Percentiles rank a stretch among this genome's conserved stretches.
Evolutionary conservation across 1,284 basidiomycete genomes (phyloP).

Genomic region (Papiliotrema terrestris): DNA sequence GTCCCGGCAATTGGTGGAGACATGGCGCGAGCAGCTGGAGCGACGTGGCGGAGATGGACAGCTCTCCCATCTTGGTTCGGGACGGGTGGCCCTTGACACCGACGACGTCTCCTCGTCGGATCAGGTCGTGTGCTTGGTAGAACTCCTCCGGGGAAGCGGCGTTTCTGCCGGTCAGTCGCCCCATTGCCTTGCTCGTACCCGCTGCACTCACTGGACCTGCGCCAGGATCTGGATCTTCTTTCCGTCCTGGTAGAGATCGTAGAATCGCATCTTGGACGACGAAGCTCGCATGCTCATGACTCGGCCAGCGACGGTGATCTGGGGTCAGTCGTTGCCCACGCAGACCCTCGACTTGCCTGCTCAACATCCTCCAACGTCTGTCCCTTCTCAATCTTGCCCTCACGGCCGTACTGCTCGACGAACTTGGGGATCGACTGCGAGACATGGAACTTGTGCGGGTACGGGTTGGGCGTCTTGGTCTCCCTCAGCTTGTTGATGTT

Average conservation of each 20-base stretch:
- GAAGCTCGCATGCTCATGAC: constrained; percentile 85
- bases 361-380: constrained; percentile 22
- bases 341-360: constrained; percentile 18
- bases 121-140: constrained; percentile 70
- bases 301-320: constrained; percentile 73
- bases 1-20: constrained; percentile 88
- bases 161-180: constrained; percentile 54
- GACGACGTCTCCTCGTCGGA: constrained; percentile 94
- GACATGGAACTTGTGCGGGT: constrained; percentile 99
- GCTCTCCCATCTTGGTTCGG: constrained; percentile 93
- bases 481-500: constrained; percentile 83
- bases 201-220: constrained; percentile 66
- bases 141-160: constrained; percentile 63
- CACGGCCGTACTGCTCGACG: constrained; percentile 69
- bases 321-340: neutral
- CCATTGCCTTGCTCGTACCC: neutral
- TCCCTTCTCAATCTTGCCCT: constrained; percentile 61
- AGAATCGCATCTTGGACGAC: constrained; percentile 85
- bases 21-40: constrained; percentile 92
- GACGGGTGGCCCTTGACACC: constrained; percentile 85
- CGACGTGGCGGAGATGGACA: constrained; percentile 78
- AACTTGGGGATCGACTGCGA: constrained; percentile 72
- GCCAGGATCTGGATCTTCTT: constrained; percentile 95
- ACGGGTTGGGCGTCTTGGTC: constrained; percentile 84
- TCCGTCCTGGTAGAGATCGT: constrained; percentile 91